Percentiles rank a stretch among this genome's conserved stretches.
These are phyloP conservation scores for Herpotrichia juniperi DNA, from an alignment of 2,329 filamentous ascomycete genomes.

Conservation along the genomic window DNA sequence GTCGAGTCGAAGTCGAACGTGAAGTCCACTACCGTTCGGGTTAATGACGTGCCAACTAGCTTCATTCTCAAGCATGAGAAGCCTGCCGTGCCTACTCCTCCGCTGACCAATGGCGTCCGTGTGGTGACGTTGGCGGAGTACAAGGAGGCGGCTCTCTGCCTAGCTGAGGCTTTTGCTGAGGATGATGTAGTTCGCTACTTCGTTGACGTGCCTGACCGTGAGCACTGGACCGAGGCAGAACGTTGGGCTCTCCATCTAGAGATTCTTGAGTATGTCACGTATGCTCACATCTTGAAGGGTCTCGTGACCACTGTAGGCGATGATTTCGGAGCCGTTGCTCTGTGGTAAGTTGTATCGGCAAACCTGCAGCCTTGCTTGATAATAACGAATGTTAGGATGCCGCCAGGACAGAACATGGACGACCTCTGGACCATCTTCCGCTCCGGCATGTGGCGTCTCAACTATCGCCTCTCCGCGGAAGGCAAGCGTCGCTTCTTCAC, in stretches of 20 bases:
- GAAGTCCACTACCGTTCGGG: conserved; percentile 38
- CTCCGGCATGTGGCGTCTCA: conserved; percentile 78
- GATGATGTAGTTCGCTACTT: conserved; percentile 79
- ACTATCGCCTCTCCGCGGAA: conserved; percentile 75
- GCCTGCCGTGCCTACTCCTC: conserved; percentile 26
- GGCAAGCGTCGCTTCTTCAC: conserved; percentile 75
- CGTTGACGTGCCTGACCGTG: conserved; percentile 72
- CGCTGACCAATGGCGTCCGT: conserved; percentile 61
- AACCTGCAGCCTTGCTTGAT: conserved; percentile 7
- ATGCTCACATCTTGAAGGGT: conserved; percentile 76
- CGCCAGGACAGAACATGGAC: conserved; percentile 75
- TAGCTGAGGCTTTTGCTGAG: conserved; percentile 78
- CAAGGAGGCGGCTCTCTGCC: conserved; percentile 71
- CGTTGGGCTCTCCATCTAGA: conserved; percentile 79
- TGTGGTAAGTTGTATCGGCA: conserved; percentile 68
- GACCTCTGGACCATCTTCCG: conserved; percentile 74
- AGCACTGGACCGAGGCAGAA: conserved; percentile 66
- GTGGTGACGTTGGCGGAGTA: conserved; percentile 69
- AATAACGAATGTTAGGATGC: conserved; percentile 63
- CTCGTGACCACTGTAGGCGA: conserved; percentile 77
- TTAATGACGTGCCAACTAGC: conserved; percentile 37
- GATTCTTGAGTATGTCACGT: conserved; percentile 78
- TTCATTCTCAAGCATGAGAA: conserved; percentile 38
- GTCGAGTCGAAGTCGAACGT: conserved; percentile 47
- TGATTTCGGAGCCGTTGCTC: conserved; percentile 77